Base-by-base conservation (phyloP, 2,329 filamentous ascomycete species). In the Penicillium olsonii region DNA sequence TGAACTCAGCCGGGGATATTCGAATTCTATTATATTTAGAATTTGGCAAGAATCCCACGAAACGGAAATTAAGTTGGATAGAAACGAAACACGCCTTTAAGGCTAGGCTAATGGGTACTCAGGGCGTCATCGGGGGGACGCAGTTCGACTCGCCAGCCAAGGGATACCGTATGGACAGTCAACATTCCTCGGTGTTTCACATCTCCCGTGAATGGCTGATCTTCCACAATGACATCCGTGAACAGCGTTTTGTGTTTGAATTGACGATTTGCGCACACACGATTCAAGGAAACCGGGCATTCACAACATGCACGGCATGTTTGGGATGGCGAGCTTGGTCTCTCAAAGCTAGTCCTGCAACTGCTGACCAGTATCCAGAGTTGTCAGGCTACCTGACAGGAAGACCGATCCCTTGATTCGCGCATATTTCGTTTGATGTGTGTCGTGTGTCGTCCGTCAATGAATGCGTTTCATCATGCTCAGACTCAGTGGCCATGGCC, bases 171-270 rank as follows among this genome's bases (percentile, higher is more conserved):
- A n/a, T n/a, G n/a, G 27, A 39, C 24, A 20, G 7, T 43, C 39
- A 31, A 42, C 54, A 59, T 57, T 57, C 56, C 48, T 47, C 15
- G 24, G 12, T 22, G 12, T 6, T 6, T 31, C 29, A 29, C 10
- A 29, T 29, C 10, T 9, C 3, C 8, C 6, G 11, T 48, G 43
- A n/a, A 49, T 49, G 45, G 45, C 11, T 26, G 7, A 24, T 3
- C n/a, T n/a, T 17, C 19, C 20, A 9, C 12, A 12, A 4, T 5
- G 17, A 20, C 14, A 3, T 39, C 47, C 27, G 35, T n/a, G 42
- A 49, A 34, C 47, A 49, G 41, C 18, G 18, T n/a, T 6, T n/a
- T 14, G 18, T 31, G 29, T n/a, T n/a, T 31, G 6, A 6, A 31
- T 2, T 15, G 12, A 31, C 4, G n/a, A 14, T 24, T 8, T 24